Percentiles rank a stretch among this genome's conserved stretches.
Conservation (phyloP, 495 filamentous ascomycete species). For the Daldinia decipiens region DNA sequence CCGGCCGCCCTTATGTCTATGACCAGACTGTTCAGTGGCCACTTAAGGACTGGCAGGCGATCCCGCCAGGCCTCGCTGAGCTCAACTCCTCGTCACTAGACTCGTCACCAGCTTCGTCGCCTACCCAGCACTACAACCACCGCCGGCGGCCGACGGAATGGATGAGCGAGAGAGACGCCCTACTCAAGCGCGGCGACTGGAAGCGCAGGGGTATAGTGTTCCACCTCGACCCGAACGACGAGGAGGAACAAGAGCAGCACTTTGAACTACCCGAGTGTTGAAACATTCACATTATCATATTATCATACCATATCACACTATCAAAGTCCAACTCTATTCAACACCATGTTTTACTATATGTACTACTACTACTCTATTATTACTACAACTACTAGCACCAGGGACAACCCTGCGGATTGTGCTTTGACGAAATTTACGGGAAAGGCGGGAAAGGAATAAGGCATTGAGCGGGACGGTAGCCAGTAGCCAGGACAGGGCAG, state of each 20-base stretch:
- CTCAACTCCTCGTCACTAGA: conserved; percentile 24
- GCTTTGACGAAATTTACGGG: neutral
- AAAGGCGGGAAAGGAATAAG: neutral
- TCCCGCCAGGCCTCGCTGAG: conserved; percentile 42
- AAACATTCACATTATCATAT: neutral
- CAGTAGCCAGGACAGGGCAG: neutral
- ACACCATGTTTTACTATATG: conserved; percentile 4
- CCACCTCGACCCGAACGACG: conserved; percentile 41
- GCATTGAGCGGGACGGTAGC: neutral
- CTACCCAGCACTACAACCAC: conserved; percentile 9
- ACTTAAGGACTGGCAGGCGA: conserved; percentile 46
- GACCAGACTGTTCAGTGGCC: conserved; percentile 45
- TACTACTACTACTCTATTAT: neutral
- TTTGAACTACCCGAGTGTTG: conserved; percentile 44
- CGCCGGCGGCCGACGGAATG: conserved; percentile 43
- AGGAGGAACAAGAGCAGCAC: conserved; percentile 40
- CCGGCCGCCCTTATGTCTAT: conserved; percentile 31
- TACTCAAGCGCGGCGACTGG: conserved; percentile 59
- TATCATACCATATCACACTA: neutral
- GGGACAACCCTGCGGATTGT: neutral
- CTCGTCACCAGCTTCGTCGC: conserved; percentile 30
- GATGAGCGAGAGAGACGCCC: conserved; percentile 50
- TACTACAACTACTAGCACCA: neutral
- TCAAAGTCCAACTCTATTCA: neutral
- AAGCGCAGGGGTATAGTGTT: conserved; percentile 62